Percentiles rank a stretch among this genome's conserved stretches.
These are phyloP conservation scores for Fusarium tupiense DNA, from an alignment of 2,329 filamentous ascomycete genomes.

Conservation along the genomic window DNA sequence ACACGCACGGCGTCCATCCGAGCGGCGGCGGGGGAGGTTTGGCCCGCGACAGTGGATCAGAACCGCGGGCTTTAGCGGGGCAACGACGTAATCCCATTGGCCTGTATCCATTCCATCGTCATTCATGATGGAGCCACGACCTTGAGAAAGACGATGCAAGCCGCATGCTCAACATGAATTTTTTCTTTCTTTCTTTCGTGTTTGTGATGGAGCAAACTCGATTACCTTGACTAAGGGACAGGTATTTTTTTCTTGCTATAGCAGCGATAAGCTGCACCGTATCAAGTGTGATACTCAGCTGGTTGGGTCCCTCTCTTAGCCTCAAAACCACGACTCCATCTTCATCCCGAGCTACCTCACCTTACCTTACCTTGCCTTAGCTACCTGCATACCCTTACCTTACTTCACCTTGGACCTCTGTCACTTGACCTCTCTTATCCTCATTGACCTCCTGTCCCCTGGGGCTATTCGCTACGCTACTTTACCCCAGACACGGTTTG, in stretches of 20 bases:
- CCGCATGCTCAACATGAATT: constrained; percentile 29
- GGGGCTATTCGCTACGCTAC: neutral
- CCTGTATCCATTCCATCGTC: constrained; percentile 37
- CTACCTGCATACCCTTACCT: constrained; percentile 13
- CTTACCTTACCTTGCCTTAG: constrained; percentile 1
- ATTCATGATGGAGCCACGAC: constrained; percentile 43
- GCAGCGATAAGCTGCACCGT: neutral
- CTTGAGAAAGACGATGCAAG: constrained; percentile 42
- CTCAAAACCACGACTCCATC: neutral
- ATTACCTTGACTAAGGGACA: neutral
- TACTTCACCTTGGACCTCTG: constrained; percentile 16
- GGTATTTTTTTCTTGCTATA: neutral
- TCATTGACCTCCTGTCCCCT: constrained; percentile 6
- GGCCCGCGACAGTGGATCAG: constrained; percentile 41
- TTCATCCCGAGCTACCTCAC: constrained; percentile 10
- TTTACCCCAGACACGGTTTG: neutral
- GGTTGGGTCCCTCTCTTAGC: neutral
- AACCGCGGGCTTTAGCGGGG: constrained; percentile 32
- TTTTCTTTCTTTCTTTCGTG: constrained; percentile 12
- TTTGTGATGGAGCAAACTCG: constrained; percentile 10
- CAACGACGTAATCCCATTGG: constrained; percentile 35
- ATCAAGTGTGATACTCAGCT: constrained; percentile 15
- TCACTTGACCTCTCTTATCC: constrained; percentile 20
- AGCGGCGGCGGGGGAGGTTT: constrained; percentile 35
- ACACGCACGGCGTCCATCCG: constrained; percentile 26